These are phyloP conservation scores for Neurospora sublineolata DNA, from an alignment of 495 filamentous ascomycete species.

Conservation along the genomic window DNA sequence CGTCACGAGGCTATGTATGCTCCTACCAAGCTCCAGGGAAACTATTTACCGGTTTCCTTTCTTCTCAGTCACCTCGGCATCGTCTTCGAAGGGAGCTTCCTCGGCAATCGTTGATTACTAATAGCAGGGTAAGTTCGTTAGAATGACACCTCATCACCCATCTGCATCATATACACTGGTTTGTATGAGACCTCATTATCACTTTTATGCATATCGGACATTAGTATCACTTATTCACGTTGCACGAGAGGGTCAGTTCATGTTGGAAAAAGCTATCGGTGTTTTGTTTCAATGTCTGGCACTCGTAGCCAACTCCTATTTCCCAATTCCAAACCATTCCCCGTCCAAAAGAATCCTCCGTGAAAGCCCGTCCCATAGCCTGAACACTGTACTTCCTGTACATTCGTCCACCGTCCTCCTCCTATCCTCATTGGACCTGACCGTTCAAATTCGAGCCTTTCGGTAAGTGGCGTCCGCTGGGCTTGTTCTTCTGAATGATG, in stretches of 20 bases:
- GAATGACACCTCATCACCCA: neutral
- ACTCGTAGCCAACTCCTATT: neutral
- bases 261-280: neutral
- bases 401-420: no score
- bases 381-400: no score
- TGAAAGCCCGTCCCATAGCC: no score
- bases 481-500: no score
- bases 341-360: neutral
- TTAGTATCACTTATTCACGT: neutral
- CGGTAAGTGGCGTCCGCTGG: no score
- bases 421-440: no score
- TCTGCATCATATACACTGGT: neutral
- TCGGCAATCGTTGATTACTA: neutral
- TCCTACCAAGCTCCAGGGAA: neutral
- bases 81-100: neutral
- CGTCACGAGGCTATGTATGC: neutral
- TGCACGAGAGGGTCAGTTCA: neutral
- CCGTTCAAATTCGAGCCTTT: no score
- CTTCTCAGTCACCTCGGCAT: neutral
- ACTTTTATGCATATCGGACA: neutral
- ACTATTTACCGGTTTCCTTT: neutral
- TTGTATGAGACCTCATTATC: neutral
- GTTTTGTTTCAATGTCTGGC: neutral
- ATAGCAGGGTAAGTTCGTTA: neutral
- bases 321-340: no score